Conservation (phyloP, 805 yeast genomes). For the Candida anglica region DNA sequence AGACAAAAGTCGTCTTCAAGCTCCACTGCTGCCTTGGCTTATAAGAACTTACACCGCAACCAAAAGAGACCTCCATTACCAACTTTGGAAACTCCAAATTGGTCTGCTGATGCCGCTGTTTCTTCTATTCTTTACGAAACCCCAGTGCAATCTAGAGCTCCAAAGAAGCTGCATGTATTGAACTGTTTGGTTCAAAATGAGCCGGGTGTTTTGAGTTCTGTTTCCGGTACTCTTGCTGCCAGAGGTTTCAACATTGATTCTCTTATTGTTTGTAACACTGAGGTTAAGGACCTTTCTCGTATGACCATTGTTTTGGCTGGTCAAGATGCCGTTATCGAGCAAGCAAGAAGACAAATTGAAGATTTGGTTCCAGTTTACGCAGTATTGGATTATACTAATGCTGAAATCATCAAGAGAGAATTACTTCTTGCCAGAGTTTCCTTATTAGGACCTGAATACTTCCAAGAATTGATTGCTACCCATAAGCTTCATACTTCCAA, state of each 20-base stretch:
- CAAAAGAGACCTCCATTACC: slow-evolving; percentile 88
- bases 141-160: slow-evolving; percentile 58
- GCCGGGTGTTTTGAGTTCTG: slow-evolving; percentile 93
- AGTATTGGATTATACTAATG: slow-evolving; percentile 86
- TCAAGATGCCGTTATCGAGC: slow-evolving; percentile 94
- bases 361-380: slow-evolving; percentile 98
- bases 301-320: slow-evolving; percentile 96
- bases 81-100: slow-evolving; percentile 84
- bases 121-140: slow-evolving; percentile 93
- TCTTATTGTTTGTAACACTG: slow-evolving; percentile 93
- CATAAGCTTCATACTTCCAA: slow-evolving; percentile 53
- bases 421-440: slow-evolving; percentile 88
- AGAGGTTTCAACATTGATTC: slow-evolving; percentile 98
- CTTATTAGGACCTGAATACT: slow-evolving; percentile 95
- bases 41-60: slow-evolving; percentile 86
- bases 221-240: slow-evolving; percentile 94
- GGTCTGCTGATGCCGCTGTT: slow-evolving; percentile 97
- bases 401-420: slow-evolving; percentile 89
- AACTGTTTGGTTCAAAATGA: slow-evolving; percentile 98
- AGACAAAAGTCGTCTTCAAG: slow-evolving; percentile 38
- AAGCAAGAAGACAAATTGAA: slow-evolving; percentile 96
- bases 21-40: slow-evolving; percentile 91
- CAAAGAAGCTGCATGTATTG: slow-evolving; percentile 80
- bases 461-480: slow-evolving; percentile 87
- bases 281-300: slow-evolving; percentile 89